These are phyloP conservation scores for Boletus rubescentipes DNA, from an alignment of 768 basidiomycete genomes.

Conservation along the genomic window DNA sequence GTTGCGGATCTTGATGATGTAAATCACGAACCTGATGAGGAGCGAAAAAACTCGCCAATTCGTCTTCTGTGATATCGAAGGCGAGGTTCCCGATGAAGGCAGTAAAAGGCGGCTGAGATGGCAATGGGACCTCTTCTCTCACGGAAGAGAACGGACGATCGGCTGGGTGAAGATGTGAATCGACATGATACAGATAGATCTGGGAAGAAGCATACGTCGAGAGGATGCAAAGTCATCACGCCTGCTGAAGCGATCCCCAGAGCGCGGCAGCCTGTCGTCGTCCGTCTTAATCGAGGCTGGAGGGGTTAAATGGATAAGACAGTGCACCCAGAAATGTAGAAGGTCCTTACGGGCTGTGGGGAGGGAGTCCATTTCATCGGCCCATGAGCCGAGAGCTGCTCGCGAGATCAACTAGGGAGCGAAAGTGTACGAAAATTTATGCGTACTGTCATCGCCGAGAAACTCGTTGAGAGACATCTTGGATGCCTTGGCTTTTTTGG, in stretches of 20 bases:
- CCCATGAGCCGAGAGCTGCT: conserved; percentile 91
- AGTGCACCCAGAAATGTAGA: conserved; percentile 2
- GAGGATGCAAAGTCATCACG: conserved; percentile 64
- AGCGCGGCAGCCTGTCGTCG: conserved; percentile 52
- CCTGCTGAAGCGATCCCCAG: conserved; percentile 54
- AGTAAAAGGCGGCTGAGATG: conserved; percentile 90
- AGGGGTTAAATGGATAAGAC: conserved; percentile 16
- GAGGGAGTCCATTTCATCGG: conserved; percentile 94
- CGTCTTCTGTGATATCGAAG: conserved; percentile 85
- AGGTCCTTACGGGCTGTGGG: conserved; percentile 85
- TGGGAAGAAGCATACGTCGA: conserved; percentile 49
- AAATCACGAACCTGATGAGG: conserved; percentile 51
- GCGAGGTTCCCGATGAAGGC: conserved; percentile 96
- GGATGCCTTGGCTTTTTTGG: conserved; percentile 80
- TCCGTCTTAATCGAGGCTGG: conserved; percentile 70
- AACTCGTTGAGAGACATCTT: conserved; percentile 94
- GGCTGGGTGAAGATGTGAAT: conserved; percentile 34
- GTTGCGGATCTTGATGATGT: not conserved
- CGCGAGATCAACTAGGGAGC: conserved; percentile 13
- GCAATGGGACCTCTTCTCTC: conserved; percentile 94
- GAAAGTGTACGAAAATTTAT: conserved; percentile 15
- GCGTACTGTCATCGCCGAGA: conserved; percentile 80
- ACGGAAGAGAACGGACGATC: conserved; percentile 59
- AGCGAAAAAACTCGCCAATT: conserved; percentile 79
- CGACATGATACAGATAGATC: conserved; percentile 3